Base-by-base conservation (phyloP, 805 yeast species). In the Debaryomyces hansenii region DNA sequence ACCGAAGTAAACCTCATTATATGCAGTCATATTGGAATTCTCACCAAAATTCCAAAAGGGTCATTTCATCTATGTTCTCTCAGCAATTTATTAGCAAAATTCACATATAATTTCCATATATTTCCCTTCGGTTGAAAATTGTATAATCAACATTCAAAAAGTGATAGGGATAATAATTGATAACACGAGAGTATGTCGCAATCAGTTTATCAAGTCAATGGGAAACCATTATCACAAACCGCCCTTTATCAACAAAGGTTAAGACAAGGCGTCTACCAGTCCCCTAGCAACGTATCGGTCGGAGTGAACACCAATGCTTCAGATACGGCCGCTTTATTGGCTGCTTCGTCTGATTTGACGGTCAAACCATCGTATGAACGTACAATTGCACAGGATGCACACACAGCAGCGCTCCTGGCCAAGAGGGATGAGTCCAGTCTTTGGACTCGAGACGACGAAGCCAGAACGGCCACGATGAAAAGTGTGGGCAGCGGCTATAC, bases 261-360 rank as follows among this genome's bases (percentile, higher is more conserved):
- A 60, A 85, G 80, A 57, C 84, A 83, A 55, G 91, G 91, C 24
- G 72, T 80, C 32, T 85, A 72, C 66, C 53, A 86, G 79, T 40
- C 80, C 65, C 60, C 74, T 41, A 50, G 76, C 15, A 70, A 65
- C 42, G 72, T 72, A 3, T 66, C 75, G 9, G 66, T 82, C 5
- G 91, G 92, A n/a, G 86, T 85, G 27, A 75, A 79, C 50, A 75
- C 83, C 48, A 74, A 79, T 36, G 88, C 90, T 24, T 78, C 88
- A 12, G 90, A 84, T 59, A 80, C 86, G 5, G 92, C 95, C 41
- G 94, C 94, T 1, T 69, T 85, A 44, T 70, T 85, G 50, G 95
- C 94, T 2, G 79, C 87, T 5, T 78, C 83, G 10, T 67, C 86
- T 2, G 87, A 83, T 62, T 72, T 83, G 38, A 75, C 82, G 2